Evolutionary conservation across 257 asterid genomes (phyloP).

Genomic region (Solanum pinnatisectum): DNA sequence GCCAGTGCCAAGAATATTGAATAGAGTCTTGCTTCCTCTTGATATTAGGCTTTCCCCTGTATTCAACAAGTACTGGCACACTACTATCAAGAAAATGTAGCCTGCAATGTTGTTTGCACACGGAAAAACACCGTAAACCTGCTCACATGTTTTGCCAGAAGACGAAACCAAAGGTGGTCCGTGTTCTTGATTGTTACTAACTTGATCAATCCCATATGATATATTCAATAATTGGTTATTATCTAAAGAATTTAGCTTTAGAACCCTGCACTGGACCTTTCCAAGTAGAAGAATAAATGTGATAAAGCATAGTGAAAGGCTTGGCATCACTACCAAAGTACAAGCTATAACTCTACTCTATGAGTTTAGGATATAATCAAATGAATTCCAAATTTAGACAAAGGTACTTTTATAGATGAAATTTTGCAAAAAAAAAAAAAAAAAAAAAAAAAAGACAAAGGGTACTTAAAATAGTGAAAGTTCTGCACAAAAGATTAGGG

Average conservation of each 20-base stretch:
- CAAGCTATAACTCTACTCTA: background rate
- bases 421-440: background rate
- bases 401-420: background rate
- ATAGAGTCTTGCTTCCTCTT: constrained; percentile 24
- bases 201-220: constrained; percentile 23
- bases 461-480: background rate
- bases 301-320: background rate
- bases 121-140: constrained; percentile 34
- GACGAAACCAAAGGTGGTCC: background rate
- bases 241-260: constrained; percentile 10
- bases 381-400: background rate
- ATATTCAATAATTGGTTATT: background rate
- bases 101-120: constrained; percentile 40
- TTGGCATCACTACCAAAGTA: constrained; percentile 7
- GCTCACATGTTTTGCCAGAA: constrained; percentile 11
- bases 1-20: constrained; percentile 30
- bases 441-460: fast-evolving
- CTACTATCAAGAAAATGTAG: constrained; percentile 21
- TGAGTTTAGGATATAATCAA: background rate
- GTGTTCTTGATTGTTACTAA: background rate
- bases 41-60: constrained; percentile 23
- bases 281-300: background rate
- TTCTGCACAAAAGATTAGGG: background rate
- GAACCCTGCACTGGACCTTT: constrained; percentile 8
- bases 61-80: constrained; percentile 26